Base-by-base conservation (phyloP, 176 grass and related monocot genomes). In the Lolium perenne region DNA sequence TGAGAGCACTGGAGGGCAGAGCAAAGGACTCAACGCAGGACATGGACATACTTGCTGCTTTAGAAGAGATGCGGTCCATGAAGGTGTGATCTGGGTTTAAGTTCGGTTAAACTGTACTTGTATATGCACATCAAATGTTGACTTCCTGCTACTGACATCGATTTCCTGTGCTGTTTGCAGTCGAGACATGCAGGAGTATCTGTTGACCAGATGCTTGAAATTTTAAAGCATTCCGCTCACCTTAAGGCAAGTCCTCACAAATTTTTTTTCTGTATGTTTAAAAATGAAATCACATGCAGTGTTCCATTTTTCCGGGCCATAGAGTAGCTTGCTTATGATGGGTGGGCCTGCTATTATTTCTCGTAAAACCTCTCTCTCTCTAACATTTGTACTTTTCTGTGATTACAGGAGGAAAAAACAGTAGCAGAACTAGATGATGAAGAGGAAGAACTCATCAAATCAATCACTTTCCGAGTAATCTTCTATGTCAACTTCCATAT, bases 171-270 rank as follows among this genome's bases (percentile, higher is more conserved):
- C 77, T 26, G 67, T 87, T 68, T 92, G 38, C 89, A 97, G 95
- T 97, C 93, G 41, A 95, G 95, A 80, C 95, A 97, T 92, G 95
- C 95, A 50, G 92, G 91, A 54, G 95, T 97, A 6, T 85, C 89
- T 18, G 86, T 93, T 87, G 95, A 97, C 21, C 89, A 88, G 69
- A 93, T 97, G 95, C 73, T 97, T 76, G 95, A 95, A 89, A 97
- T 84, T 85, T 88, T 97, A 80, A 95, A 89, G 79, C 83, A 78
- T 21, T 93, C 95, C 2, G 82, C 91, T 74, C 83, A 90, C 76
- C 84, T 89, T n/a, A 93, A 87, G 91, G 93, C 91, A 87, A 76
- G 17, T 60, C 16, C 49, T 78, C 51, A 15, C 47, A 79, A 5
- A 53, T 13, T 66, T 87, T 29, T 76, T 73, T 62, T 38, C 22